These are phyloP conservation scores for Periglandula ipomoeae DNA, from an alignment of 2,329 filamentous ascomycete species.

Conservation along the genomic window DNA sequence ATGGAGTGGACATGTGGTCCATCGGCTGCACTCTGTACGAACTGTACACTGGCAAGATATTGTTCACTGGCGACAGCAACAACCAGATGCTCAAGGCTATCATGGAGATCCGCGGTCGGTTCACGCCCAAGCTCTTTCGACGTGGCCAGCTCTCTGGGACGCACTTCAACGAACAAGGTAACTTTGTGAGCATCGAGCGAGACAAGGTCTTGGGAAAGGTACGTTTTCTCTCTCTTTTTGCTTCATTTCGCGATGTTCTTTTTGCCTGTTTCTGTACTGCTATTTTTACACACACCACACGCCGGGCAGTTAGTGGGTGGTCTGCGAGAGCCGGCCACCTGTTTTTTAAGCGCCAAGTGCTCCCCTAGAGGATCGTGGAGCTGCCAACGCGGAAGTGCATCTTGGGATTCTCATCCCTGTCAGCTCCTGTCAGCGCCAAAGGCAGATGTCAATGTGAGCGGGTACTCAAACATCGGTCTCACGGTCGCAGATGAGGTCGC, in stretches of 20 bases:
- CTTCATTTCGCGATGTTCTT: conserved; percentile 5
- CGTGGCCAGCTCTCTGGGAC: conserved; percentile 65
- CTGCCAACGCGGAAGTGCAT: background rate
- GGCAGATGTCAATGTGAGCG: background rate
- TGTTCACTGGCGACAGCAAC: conserved; percentile 92
- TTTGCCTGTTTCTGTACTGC: conserved; percentile 9
- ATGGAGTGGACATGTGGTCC: conserved; percentile 94
- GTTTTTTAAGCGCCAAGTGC: background rate
- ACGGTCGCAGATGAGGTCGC: conserved; percentile 6
- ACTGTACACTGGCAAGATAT: conserved; percentile 92
- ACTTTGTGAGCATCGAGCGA: conserved; percentile 76
- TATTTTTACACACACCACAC: background rate
- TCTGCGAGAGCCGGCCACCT: background rate
- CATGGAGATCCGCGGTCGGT: conserved; percentile 90
- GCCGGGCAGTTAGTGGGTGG: background rate
- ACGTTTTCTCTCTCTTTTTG: conserved; percentile 22
- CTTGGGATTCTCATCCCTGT: background rate
- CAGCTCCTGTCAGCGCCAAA: background rate
- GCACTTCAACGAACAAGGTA: conserved; percentile 78
- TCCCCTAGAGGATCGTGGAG: background rate
- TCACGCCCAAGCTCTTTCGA: conserved; percentile 81
- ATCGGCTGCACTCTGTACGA: conserved; percentile 96
- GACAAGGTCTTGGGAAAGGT: conserved; percentile 83
- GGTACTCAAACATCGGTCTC: background rate
- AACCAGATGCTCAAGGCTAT: conserved; percentile 97